A percentile compares a stretch with the other conserved stretches of the same genome.
phyloP scores from a whole-genome alignment of 192 early-diverging fungal genomes.

The Linnemannia schmuckeri region DNA sequence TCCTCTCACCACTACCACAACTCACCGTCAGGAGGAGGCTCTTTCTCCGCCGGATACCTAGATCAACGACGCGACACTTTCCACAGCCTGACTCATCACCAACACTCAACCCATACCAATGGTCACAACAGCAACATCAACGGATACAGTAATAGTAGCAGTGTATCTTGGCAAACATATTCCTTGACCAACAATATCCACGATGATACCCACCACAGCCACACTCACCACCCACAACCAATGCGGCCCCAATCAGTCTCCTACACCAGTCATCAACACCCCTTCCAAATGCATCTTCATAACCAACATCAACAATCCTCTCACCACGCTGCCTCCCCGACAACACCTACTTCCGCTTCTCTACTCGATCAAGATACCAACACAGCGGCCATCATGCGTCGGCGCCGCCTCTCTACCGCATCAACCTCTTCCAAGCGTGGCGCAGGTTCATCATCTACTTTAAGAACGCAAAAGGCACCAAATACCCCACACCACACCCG shows the following conservation, averaged over 20 bases:
- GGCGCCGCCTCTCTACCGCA: conserved; percentile 28
- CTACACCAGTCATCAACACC: conserved; percentile 14
- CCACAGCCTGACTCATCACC: conserved; percentile 5
- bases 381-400: conserved; percentile 9
- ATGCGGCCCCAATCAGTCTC: conserved; percentile 22
- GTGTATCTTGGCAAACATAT: conserved; percentile 1
- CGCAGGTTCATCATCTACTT: background rate
- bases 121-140: background rate
- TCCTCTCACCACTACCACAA: too few relatives aligned
- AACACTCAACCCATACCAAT: background rate
- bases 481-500: conserved; percentile 61
- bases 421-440: conserved; percentile 38
- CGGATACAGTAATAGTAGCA: conserved; percentile 7
- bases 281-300: conserved; percentile 7
- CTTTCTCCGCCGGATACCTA: conserved; percentile 14
- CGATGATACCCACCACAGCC: conserved; percentile 11
- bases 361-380: conserved; percentile 1
- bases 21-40: background rate
- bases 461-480: conserved; percentile 18
- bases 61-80: conserved; percentile 34
- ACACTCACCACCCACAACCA: conserved; percentile 9
- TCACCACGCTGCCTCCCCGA: background rate
- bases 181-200: background rate
- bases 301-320: background rate
- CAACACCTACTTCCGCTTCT: background rate